phyloP scores from a whole-genome alignment of 441 rosid species.

The Erodium moschatum region DNA sequence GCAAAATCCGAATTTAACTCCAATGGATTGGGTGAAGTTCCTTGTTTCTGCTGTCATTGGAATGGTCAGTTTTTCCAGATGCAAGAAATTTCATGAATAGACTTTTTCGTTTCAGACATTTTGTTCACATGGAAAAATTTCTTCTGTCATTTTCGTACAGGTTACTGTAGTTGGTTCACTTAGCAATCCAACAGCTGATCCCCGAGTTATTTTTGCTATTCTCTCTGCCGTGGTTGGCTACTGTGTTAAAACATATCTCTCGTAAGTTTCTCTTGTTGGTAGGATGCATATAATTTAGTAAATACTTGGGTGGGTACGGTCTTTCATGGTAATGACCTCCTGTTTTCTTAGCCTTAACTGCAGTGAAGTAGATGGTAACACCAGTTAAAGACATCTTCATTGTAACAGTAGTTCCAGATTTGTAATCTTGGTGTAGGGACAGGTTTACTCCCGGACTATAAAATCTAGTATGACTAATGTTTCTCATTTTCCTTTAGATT shows the following conservation, averaged over 20 bases:
- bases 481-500: conserved; percentile 43
- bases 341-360: neutral
- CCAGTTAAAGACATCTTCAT: neutral
- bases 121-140: conserved; percentile 10
- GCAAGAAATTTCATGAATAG: conserved; percentile 2
- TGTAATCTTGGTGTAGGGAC: neutral
- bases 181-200: conserved; percentile 75
- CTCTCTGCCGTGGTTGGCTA: conserved; percentile 89
- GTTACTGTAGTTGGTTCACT: conserved; percentile 71
- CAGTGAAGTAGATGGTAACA: neutral
- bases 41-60: conserved; percentile 73
- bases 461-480: conserved; percentile 11
- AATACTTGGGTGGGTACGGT: neutral
- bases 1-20: conserved; percentile 91
- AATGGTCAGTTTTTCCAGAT: conserved; percentile 47
- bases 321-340: neutral
- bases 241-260: conserved; percentile 94
- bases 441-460: conserved; percentile 8
- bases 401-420: neutral
- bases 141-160: conserved; percentile 32
- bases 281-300: neutral
- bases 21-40: conserved; percentile 95
- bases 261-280: conserved; percentile 48
- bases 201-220: conserved; percentile 78
- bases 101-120: conserved; percentile 13